A percentile compares a stretch with the other conserved stretches of the same genome.
Evolutionary conservation across 345 rosid genomes (phyloP).

Genomic region (Linum trigynum): DNA sequence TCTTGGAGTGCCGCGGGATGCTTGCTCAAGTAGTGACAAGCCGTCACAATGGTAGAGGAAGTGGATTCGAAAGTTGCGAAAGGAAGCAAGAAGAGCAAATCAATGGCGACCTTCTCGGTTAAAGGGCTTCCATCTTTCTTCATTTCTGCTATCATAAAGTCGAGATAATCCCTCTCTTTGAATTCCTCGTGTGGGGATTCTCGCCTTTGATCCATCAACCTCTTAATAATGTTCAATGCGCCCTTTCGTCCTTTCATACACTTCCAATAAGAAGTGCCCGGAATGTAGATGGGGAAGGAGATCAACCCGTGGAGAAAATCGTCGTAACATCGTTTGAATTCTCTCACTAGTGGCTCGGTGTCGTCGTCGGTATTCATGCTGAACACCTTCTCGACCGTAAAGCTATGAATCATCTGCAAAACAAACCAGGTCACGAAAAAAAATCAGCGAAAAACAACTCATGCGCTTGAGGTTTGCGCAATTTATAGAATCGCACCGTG

Average conservation of each 20-base stretch:
- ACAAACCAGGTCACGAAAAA: not conserved
- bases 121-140: not conserved
- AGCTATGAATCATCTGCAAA: conserved; percentile 30
- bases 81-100: not conserved
- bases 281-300: conserved; percentile 29
- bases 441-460: not conserved
- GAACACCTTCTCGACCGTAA: conserved; percentile 19
- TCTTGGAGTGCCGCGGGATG: not conserved
- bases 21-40: not conserved
- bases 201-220: not conserved
- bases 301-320: conserved; percentile 25
- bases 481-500: conserved; percentile 7
- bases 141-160: not conserved
- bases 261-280: conserved; percentile 32
- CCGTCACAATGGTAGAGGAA: not conserved
- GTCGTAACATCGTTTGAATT: conserved; percentile 14
- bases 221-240: not conserved
- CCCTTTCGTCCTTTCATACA: conserved; percentile 14
- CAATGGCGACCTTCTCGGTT: not conserved
- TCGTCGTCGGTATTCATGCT: conserved; percentile 6
- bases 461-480: conserved; percentile 1
- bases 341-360: conserved; percentile 11
- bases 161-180: not conserved
- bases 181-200: not conserved
- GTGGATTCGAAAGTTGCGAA: not conserved